phyloP scores from a whole-genome alignment of 371 early-diverging fungal species.

The Mucor velutinosus region DNA sequence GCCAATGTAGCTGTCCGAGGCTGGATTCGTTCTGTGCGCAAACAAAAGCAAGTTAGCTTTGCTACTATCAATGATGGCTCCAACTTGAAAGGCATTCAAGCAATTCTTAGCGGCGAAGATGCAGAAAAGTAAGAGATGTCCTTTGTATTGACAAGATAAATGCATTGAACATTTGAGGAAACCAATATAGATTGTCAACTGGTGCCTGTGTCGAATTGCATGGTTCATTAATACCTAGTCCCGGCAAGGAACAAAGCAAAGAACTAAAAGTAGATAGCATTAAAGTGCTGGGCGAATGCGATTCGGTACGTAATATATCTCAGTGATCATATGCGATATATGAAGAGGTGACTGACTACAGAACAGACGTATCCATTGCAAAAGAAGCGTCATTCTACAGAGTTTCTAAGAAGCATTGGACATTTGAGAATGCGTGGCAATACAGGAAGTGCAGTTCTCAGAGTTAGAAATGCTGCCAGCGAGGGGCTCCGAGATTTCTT shows the following conservation, averaged over 20 bases:
- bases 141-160: not conserved
- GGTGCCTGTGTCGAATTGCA: conserved; percentile 73
- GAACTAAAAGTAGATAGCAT: conserved; percentile 71
- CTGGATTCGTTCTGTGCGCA: conserved; percentile 83
- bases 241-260: conserved; percentile 71
- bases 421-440: conserved; percentile 84
- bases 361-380: conserved; percentile 81
- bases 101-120: conserved; percentile 59
- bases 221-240: conserved; percentile 68
- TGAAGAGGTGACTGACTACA: not conserved
- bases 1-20: conserved; percentile 61
- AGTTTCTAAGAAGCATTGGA: conserved; percentile 78
- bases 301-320: conserved; percentile 46
- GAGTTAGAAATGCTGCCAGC: conserved; percentile 69
- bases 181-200: conserved; percentile 59
- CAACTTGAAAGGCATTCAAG: conserved; percentile 70
- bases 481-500: conserved; percentile 77
- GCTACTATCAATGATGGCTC: conserved; percentile 81
- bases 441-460: conserved; percentile 72
- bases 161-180: not conserved
- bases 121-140: conserved; percentile 50
- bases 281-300: conserved; percentile 67
- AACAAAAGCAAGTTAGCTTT: conserved; percentile 78
- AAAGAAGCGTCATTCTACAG: conserved; percentile 81
- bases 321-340: not conserved